Conservation (phyloP, 2,329 filamentous ascomycete species). For the Alternaria hordeiaustralica region DNA sequence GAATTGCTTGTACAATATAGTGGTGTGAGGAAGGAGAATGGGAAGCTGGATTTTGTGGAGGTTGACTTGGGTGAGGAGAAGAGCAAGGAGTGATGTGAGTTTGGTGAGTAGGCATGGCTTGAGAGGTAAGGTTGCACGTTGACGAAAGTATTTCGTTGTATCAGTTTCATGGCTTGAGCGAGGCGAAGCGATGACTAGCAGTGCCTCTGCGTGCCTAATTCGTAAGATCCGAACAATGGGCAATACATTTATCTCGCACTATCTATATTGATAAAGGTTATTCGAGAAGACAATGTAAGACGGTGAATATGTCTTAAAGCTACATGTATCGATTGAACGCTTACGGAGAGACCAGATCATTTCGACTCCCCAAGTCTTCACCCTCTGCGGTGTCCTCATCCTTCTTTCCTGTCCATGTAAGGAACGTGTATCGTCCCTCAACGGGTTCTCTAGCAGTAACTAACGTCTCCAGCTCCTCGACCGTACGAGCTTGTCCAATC, state of each 20-base stretch:
- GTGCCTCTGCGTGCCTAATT: not conserved
- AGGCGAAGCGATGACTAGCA: not conserved
- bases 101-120: not conserved
- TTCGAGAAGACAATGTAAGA: not conserved
- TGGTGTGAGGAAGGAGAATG: not conserved
- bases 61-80: not conserved
- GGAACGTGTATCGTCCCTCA: not conserved
- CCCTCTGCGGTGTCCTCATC: not conserved
- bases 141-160: not conserved
- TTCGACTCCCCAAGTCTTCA: not conserved
- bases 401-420: not conserved
- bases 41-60: not conserved
- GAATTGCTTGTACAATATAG: not conserved
- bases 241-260: not conserved
- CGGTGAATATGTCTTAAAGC: not conserved
- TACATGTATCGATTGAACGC: not conserved
- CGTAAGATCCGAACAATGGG: not conserved
- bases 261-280: not conserved
- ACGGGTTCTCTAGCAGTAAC: not conserved
- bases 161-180: not conserved
- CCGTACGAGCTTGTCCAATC: not conserved
- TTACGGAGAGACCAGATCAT: not conserved
- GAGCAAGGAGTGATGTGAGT: not conserved
- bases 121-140: not conserved
- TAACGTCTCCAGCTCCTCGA: not conserved